phyloP scores from a whole-genome alignment of 2,329 filamentous ascomycete genomes.

The Geosmithia flava region DNA sequence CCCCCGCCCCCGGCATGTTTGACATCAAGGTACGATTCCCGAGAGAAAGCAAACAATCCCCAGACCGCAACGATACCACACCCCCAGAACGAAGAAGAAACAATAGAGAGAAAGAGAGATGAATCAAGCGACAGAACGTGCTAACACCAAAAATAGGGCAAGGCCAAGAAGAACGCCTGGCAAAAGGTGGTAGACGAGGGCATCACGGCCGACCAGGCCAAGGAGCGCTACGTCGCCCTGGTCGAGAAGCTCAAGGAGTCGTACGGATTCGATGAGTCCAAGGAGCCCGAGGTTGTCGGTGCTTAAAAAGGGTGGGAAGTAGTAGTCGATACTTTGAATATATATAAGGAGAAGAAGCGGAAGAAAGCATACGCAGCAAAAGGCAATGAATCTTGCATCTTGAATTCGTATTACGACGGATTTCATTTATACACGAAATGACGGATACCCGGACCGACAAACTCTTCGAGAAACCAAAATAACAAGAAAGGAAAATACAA shows the following conservation, averaged over 20 bases:
- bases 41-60: conserved; percentile 1
- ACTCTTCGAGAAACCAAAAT: background rate
- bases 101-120: background rate
- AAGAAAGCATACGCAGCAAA: too few relatives aligned
- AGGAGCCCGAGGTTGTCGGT: conserved; percentile 45
- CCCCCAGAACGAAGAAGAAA: background rate
- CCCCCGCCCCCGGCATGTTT: conserved; percentile 53
- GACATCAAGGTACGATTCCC: conserved; percentile 45
- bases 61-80: background rate
- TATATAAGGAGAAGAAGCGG: too few relatives aligned
- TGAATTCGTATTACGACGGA: too few relatives aligned
- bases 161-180: conserved; percentile 74
- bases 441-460: background rate
- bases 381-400: too few relatives aligned
- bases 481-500: background rate
- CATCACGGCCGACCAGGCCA: conserved; percentile 51
- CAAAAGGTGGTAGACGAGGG: conserved; percentile 54
- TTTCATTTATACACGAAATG: background rate
- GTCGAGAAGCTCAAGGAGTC: conserved; percentile 60
- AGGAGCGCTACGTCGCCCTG: conserved; percentile 63
- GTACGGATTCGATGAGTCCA: conserved; percentile 55
- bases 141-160: conserved; percentile 39
- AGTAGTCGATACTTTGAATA: background rate
- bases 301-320: background rate
- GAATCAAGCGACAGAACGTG: background rate